Base-by-base conservation (phyloP, 2,329 filamentous ascomycete species). In the Epichloe elymi region DNA sequence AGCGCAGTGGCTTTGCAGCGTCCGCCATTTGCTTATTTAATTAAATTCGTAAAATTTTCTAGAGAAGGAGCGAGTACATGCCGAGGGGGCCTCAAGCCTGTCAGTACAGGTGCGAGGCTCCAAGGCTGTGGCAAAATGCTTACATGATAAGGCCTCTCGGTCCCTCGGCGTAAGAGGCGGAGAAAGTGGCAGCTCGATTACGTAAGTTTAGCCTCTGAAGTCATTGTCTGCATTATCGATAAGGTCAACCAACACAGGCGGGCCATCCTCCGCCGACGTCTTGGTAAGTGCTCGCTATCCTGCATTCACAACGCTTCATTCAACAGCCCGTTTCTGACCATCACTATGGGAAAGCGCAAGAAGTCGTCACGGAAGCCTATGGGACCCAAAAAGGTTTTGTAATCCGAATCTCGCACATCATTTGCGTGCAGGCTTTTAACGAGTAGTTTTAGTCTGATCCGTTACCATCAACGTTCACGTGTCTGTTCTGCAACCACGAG, bases 401-500 rank as follows among this genome's bases (percentile, higher is more conserved):
- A 8, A 15, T 7, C 5, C 20, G 15, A 39, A 30, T 20, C 8
- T n/a, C 36, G 42, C 2, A 23, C 17, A 39, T 12, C 3, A 15
- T 26, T 5, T 12, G 15, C 14, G 36, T 17, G 15, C 20, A 11
- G 23, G 20, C 19, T 46, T 35, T 39, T 38, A 41, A 38, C 26
- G 4, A 26, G 43, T 33, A 30, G 10, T 36, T 11, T 14, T 58
- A 85, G 82, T 71, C 78, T 65, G 86, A 90, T 60, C 79, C 82
- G 40, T 76, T 93, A 17, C 77, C 85, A 3, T 90, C 87, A 3
- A 80, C 81, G n/a, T 98, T 98, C 68, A 88, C 90, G 52, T 98
- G 93, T 66, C 82, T 98, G 44, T 98, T 98, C 72, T 98, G 93
- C 76, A 97, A 96, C 67, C 90, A 97, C 70, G 93, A 97, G 65